Conservation (phyloP, 495 filamentous ascomycete species). For the Talaromyces thailandensis region DNA sequence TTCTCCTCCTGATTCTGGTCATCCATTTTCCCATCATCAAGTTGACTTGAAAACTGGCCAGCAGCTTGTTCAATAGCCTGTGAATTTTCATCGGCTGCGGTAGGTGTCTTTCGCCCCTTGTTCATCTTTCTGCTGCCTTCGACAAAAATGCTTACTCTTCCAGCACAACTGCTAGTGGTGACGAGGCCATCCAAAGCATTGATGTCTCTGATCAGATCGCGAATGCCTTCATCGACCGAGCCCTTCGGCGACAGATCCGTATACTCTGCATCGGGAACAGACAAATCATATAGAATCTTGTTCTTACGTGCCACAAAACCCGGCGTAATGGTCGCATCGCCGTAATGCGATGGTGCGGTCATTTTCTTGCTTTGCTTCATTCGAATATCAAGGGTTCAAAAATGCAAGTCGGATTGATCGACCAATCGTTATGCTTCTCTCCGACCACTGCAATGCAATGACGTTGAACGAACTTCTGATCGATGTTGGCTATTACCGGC, state of each 20-base stretch:
- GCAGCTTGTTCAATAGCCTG: neutral
- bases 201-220: conserved; percentile 64
- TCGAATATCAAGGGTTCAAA: neutral
- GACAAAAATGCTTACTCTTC: conserved; percentile 73
- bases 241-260: conserved; percentile 80
- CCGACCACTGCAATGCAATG: neutral
- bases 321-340: conserved; percentile 17
- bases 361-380: neutral
- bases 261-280: conserved; percentile 55
- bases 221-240: conserved; percentile 66
- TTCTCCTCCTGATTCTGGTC: conserved; percentile 1
- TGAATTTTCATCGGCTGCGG: conserved; percentile 6
- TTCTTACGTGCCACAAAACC: conserved; percentile 52
- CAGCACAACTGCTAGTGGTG: conserved; percentile 87
- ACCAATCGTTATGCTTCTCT: neutral
- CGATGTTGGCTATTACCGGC: neutral
- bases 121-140: conserved; percentile 54
- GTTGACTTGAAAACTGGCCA: neutral
- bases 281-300: conserved; percentile 55
- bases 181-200: conserved; percentile 66
- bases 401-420: neutral
- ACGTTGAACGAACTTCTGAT: neutral
- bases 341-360: neutral
- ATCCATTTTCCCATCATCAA: neutral
- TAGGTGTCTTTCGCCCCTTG: neutral